phyloP scores from a whole-genome alignment of 2,329 filamentous ascomycete species.

The Curvularia lunata region DNA sequence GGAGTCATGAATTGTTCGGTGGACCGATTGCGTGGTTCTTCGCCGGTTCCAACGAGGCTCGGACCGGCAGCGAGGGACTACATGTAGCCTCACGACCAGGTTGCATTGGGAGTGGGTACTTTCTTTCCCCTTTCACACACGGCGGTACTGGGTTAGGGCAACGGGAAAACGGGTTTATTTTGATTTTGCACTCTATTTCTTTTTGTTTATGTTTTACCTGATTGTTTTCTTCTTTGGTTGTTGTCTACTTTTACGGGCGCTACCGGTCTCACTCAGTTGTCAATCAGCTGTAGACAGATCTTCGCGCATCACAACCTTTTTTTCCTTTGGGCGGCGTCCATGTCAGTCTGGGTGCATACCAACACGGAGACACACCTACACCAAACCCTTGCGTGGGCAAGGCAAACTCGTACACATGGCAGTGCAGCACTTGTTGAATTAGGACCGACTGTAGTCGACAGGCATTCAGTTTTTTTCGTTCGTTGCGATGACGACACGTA shows the following conservation, averaged over 20 bases:
- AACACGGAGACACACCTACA: neutral
- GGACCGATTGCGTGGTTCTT: slow-evolving; percentile 7
- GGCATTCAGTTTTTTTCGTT: slow-evolving; percentile 20
- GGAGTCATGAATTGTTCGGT: slow-evolving; percentile 15
- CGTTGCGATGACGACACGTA: slow-evolving; percentile 35
- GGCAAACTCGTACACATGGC: slow-evolving; percentile 34
- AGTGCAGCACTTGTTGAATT: slow-evolving; percentile 24
- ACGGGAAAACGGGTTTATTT: slow-evolving; percentile 18
- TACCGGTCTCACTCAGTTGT: neutral
- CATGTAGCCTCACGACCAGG: slow-evolving; percentile 14
- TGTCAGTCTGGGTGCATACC: slow-evolving; percentile 11
- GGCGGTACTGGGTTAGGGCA: slow-evolving; percentile 19
- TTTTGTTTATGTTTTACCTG: neutral
- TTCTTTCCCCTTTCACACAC: slow-evolving; percentile 18
- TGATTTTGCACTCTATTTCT: slow-evolving; percentile 4
- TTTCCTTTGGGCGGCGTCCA: slow-evolving; percentile 17
- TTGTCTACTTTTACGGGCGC: neutral
- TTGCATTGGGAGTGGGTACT: slow-evolving; percentile 28
- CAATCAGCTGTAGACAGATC: neutral
- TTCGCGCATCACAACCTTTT: slow-evolving; percentile 16
- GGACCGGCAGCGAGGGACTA: slow-evolving; percentile 19
- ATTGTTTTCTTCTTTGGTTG: neutral
- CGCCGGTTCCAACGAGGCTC: slow-evolving; percentile 12
- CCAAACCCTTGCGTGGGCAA: slow-evolving; percentile 22
- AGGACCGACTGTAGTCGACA: slow-evolving; percentile 11